Evolutionary conservation across 257 asterid genomes (phyloP).

Genomic region (Solanum commersonii): DNA sequence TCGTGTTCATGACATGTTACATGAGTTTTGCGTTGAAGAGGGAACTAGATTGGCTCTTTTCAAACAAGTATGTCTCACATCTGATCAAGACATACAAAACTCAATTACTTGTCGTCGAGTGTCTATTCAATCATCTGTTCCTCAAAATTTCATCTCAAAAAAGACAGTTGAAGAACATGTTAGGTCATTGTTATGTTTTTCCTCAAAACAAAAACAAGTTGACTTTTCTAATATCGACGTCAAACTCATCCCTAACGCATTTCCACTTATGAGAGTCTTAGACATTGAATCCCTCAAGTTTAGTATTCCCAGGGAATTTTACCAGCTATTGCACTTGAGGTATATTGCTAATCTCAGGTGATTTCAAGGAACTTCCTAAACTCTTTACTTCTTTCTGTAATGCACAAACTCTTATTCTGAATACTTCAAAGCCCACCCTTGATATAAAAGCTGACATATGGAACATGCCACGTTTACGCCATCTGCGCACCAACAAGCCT

Average conservation of each 20-base stretch:
- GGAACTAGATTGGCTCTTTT: no score
- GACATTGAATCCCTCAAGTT: background rate
- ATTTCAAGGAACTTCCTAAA: background rate
- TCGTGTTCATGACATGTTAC: no score
- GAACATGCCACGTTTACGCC: background rate
- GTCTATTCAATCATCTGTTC: no score
- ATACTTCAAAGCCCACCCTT: background rate
- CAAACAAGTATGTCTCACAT: no score
- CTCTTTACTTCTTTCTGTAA: background rate
- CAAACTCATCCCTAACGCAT: background rate
- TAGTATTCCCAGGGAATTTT: background rate
- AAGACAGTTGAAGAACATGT: background rate
- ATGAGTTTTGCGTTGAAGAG: no score
- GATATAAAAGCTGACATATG: background rate
- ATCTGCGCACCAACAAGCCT: conserved; percentile 16
- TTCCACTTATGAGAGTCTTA: background rate
- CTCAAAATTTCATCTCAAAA: no score
- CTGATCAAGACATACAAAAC: no score
- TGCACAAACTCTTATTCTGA: background rate
- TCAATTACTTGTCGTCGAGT: no score
- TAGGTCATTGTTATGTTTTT: background rate
- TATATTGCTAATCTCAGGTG: background rate
- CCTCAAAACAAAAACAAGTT: background rate
- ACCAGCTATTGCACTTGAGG: background rate
- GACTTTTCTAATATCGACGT: background rate